Percentiles rank a stretch among this genome's conserved stretches.
Conservation (phyloP, 2,329 filamentous ascomycete genomes). For the Alternaria rosae region DNA sequence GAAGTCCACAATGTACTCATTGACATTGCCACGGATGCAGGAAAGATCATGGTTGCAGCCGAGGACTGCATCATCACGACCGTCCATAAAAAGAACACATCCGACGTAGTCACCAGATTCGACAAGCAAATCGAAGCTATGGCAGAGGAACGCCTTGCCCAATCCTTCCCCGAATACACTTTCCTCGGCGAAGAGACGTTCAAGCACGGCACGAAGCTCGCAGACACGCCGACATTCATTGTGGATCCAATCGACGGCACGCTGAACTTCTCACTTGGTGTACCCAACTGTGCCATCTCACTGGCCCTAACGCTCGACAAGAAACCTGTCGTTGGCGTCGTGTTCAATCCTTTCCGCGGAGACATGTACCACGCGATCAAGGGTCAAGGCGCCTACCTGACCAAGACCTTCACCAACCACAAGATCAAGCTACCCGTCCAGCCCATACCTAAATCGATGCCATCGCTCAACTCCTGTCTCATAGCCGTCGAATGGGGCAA, state of each 20-base stretch:
- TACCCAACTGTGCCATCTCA: conserved; percentile 47
- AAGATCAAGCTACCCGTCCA: conserved; percentile 42
- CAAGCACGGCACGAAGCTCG: conserved; percentile 41
- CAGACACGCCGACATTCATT: conserved; percentile 44
- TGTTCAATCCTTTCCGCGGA: conserved; percentile 46
- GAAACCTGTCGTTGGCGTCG: conserved; percentile 45
- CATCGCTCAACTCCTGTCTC: conserved; percentile 42
- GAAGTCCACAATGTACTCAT: conserved; percentile 30
- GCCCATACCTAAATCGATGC: conserved; percentile 32
- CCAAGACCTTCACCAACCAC: conserved; percentile 23
- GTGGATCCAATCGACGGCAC: conserved; percentile 52
- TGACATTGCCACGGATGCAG: conserved; percentile 37
- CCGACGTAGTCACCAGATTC: conserved; percentile 63
- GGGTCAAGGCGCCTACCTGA: conserved; percentile 41
- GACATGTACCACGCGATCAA: conserved; percentile 48
- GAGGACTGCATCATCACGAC: conserved; percentile 34
- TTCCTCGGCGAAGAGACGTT: conserved; percentile 51
- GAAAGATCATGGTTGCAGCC: conserved; percentile 45
- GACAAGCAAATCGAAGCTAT: conserved; percentile 62
- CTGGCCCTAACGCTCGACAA: conserved; percentile 43
- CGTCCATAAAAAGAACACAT: conserved; percentile 49
- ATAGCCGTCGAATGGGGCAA: conserved; percentile 50
- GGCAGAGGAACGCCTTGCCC: conserved; percentile 55
- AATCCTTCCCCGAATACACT: conserved; percentile 54
- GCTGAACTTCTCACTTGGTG: conserved; percentile 50